These are phyloP conservation scores for Colletotrichum paranaense DNA, from an alignment of 2,329 filamentous ascomycete genomes.

Conservation along the genomic window DNA sequence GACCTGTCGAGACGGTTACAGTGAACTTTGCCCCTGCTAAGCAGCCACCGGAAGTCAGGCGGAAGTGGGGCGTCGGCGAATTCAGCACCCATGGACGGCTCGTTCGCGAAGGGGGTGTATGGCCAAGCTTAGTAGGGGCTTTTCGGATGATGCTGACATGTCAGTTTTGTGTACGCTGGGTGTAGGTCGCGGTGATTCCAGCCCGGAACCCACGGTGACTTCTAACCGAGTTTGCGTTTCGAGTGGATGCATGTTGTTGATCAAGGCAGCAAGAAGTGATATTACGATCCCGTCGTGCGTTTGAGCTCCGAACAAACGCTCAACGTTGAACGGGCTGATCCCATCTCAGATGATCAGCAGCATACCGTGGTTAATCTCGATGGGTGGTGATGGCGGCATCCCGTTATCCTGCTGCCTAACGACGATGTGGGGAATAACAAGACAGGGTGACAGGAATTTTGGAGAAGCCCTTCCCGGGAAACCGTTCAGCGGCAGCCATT, in stretches of 20 bases:
- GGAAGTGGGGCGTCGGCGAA: slow-evolving; percentile 17
- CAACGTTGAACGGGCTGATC: background rate
- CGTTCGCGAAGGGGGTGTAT: background rate
- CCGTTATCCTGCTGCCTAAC: slow-evolving; percentile 33
- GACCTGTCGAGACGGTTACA: background rate
- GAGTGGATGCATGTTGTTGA: background rate
- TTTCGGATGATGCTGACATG: background rate
- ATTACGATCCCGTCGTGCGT: background rate
- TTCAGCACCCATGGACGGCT: slow-evolving; percentile 1
- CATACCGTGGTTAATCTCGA: background rate
- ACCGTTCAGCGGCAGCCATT: slow-evolving; percentile 18
- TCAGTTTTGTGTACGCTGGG: background rate
- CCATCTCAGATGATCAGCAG: background rate
- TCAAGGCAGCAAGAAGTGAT: background rate
- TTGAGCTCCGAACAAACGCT: background rate
- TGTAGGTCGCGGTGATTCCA: background rate
- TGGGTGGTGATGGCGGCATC: slow-evolving; percentile 4
- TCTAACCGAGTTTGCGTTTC: background rate
- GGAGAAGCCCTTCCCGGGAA: slow-evolving; percentile 22
- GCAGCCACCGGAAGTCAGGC: slow-evolving; percentile 1
- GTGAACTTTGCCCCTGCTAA: background rate
- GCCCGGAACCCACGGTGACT: background rate
- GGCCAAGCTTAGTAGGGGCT: background rate
- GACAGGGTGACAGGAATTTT: slow-evolving; percentile 19
- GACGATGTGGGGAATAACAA: slow-evolving; percentile 12